These are phyloP conservation scores for Vanderwaltozyma verrucispora DNA, from an alignment of 805 yeast species.

Conservation along the genomic window DNA sequence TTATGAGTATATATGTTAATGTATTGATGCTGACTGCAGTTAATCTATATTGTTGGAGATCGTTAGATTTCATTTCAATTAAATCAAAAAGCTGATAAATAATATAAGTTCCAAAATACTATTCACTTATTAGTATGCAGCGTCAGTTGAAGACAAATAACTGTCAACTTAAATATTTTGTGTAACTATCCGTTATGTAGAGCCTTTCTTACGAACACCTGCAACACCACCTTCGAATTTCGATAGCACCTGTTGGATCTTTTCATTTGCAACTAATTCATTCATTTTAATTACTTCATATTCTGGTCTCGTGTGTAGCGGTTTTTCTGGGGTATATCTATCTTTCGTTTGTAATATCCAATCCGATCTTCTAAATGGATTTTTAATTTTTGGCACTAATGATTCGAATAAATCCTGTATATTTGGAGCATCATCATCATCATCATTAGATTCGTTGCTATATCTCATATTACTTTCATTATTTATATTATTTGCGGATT, in stretches of 20 bases:
- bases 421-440: slow-evolving; percentile 2
- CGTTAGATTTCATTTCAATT: too few relatives aligned
- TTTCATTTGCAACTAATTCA: slow-evolving; percentile 18
- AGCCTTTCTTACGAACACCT: slow-evolving; percentile 12
- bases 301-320: slow-evolving; percentile 23
- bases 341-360: slow-evolving; percentile 24
- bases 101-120: too few relatives aligned
- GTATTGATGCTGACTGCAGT: too few relatives aligned
- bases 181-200: too few relatives aligned
- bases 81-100: too few relatives aligned
- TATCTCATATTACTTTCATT: slow-evolving; percentile 1
- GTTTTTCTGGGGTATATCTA: slow-evolving; percentile 26
- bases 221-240: slow-evolving; percentile 28
- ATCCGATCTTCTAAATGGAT: slow-evolving; percentile 29
- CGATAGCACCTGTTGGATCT: slow-evolving; percentile 20
- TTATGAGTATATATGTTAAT: too few relatives aligned
- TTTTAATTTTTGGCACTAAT: slow-evolving; percentile 20
- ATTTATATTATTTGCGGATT: background rate
- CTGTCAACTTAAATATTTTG: too few relatives aligned
- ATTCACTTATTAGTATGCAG: too few relatives aligned
- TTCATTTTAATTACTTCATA: slow-evolving; percentile 23
- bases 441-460: background rate
- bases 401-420: slow-evolving; percentile 23
- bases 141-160: too few relatives aligned
- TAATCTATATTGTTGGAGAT: too few relatives aligned